These are phyloP conservation scores for Saccharomycopsis fodiens DNA, from an alignment of 805 yeast species.

Conservation along the genomic window DNA sequence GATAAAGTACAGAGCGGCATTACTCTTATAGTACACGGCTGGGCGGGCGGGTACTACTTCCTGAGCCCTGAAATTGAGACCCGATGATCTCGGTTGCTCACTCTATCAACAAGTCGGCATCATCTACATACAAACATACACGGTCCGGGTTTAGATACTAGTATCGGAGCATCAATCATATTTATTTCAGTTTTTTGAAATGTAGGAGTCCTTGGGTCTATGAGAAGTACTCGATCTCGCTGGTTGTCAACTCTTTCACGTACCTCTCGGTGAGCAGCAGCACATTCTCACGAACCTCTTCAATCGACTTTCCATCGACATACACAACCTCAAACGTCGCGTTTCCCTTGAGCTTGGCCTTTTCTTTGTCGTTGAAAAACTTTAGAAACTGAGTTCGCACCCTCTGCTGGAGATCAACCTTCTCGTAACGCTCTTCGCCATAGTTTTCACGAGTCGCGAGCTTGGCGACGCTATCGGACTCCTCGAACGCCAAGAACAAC, in stretches of 20 bases:
- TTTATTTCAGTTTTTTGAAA: too few species aligned
- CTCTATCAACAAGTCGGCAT: too few species aligned
- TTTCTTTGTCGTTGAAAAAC: conserved; percentile 29
- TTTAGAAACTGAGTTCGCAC: conserved; percentile 56
- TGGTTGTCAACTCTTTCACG: conserved; percentile 1
- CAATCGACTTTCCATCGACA: conserved; percentile 54
- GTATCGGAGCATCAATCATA: too few species aligned
- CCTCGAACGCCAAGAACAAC: conserved; percentile 59
- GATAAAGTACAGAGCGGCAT: too few species aligned
- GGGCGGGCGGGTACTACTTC: too few species aligned
- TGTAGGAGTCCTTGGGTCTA: too few species aligned
- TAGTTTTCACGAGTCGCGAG: conserved; percentile 59
- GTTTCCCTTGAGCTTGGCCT: conserved; percentile 4
- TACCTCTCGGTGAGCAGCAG: conserved; percentile 28
- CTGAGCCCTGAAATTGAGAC: too few species aligned
- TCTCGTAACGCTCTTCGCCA: conserved; percentile 93
- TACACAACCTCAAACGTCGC: conserved; percentile 39
- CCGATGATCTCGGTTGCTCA: too few species aligned
- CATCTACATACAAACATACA: too few species aligned
- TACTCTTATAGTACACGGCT: too few species aligned
- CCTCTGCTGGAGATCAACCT: conserved; percentile 56
- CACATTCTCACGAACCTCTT: conserved; percentile 43
- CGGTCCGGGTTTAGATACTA: too few species aligned
- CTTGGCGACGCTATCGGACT: conserved; percentile 32
- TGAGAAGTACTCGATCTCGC: conserved; percentile 9